A percentile compares a stretch with the other conserved stretches of the same genome.
phyloP scores from a whole-genome alignment of 805 yeast genomes.

The Candida tammaniensis region DNA sequence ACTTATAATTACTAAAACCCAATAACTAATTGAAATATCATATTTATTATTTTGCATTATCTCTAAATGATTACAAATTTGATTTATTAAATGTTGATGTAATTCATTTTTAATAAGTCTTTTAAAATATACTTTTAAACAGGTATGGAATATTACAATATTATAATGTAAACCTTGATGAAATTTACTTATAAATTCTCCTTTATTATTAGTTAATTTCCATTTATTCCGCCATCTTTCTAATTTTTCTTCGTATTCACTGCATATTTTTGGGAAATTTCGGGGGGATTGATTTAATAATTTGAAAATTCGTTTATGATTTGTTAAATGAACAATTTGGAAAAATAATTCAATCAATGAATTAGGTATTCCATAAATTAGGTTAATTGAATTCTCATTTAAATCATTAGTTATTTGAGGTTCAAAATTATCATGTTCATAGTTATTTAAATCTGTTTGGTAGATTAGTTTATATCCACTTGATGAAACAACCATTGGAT shows the following conservation, averaged over 20 bases:
- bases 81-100: conserved; percentile 33
- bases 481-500: not conserved
- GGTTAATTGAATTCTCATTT: conserved; percentile 28
- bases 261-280: conserved; percentile 54
- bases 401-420: conserved; percentile 1
- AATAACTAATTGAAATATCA: conserved; percentile 33
- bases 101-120: conserved; percentile 43
- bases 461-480: conserved; percentile 8
- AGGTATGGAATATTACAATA: conserved; percentile 38
- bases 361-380: conserved; percentile 48
- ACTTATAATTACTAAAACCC: conserved; percentile 41
- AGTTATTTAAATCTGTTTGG: conserved; percentile 11
- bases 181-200: conserved; percentile 30
- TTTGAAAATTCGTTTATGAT: conserved; percentile 49
- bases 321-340: conserved; percentile 45
- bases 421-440: conserved; percentile 5
- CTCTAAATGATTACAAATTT: conserved; percentile 21
- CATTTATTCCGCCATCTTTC: conserved; percentile 43
- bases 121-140: conserved; percentile 42
- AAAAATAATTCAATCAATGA: conserved; percentile 46
- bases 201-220: conserved; percentile 11
- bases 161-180: conserved; percentile 43
- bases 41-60: not conserved
- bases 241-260: conserved; percentile 51
- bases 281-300: conserved; percentile 42